These are phyloP conservation scores for Streptanthus diversifolius DNA, from an alignment of 345 rosid genomes.

Conservation along the genomic window DNA sequence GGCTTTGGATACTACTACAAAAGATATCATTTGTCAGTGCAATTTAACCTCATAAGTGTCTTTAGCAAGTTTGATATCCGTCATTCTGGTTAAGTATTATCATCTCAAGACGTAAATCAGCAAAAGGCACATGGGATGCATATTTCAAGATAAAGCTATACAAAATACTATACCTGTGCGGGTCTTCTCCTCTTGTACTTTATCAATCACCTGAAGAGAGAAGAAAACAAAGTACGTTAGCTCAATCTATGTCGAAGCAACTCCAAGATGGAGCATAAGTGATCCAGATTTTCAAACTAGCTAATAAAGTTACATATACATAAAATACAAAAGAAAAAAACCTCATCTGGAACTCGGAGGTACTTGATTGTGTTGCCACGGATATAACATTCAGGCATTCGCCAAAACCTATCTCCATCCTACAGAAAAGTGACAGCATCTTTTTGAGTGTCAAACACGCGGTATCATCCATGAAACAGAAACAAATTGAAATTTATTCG, in stretches of 20 bases:
- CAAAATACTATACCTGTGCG: slow-evolving; percentile 27
- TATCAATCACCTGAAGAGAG: slow-evolving; percentile 36
- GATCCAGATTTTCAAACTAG: neutral
- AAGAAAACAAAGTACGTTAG: neutral
- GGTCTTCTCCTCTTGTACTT: slow-evolving; percentile 34
- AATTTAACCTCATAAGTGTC: neutral
- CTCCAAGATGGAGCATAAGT: neutral
- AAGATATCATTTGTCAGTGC: neutral
- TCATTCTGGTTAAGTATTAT: neutral
- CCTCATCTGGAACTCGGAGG: slow-evolving; percentile 99
- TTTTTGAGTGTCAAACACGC: neutral
- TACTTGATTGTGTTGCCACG: slow-evolving; percentile 98
- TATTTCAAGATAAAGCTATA: neutral
- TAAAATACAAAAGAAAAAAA: slow-evolving; percentile 18
- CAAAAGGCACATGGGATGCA: neutral
- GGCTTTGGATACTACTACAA: neutral
- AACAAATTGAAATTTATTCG: neutral
- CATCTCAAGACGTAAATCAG: neutral
- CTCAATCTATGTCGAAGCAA: neutral
- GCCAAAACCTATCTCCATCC: slow-evolving; percentile 99
- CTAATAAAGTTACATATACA: neutral
- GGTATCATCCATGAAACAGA: neutral
- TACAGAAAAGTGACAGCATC: slow-evolving; percentile 22
- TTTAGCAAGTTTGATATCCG: neutral
- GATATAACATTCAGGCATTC: slow-evolving; percentile 99